Percentiles rank a stretch among this genome's conserved stretches.
Conservation (phyloP, 305 asterid species). For the Petunia hybrid region DNA sequence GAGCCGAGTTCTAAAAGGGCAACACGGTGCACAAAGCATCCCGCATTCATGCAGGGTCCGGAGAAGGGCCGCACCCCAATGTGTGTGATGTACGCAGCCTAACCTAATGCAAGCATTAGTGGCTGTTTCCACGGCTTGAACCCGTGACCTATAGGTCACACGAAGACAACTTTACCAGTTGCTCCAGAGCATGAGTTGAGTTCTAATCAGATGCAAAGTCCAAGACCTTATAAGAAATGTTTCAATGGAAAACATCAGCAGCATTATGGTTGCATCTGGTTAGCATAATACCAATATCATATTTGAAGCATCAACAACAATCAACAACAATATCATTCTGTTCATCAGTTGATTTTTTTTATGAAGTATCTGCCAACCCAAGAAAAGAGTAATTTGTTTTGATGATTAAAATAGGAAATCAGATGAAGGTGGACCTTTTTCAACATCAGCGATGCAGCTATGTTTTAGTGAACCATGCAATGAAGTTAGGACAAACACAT, state of each 20-base stretch:
- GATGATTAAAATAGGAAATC: conserved; percentile 11
- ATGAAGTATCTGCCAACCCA: conserved; percentile 1
- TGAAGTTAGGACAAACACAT: not conserved
- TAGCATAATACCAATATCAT: conserved; percentile 28
- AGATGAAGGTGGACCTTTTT: conserved; percentile 7
- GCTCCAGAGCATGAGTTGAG: not conserved
- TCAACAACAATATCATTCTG: conserved; percentile 13
- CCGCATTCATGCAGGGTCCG: too few species aligned
- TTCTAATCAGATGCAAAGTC: conserved; percentile 25
- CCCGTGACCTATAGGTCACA: too few species aligned
- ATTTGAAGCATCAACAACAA: conserved; percentile 16
- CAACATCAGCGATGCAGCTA: conserved; percentile 11
- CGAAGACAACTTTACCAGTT: too few species aligned
- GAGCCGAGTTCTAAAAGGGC: not conserved
- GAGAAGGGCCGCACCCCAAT: too few species aligned
- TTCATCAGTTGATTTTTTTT: not conserved
- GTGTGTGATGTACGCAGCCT: too few species aligned
- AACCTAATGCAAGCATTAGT: too few species aligned
- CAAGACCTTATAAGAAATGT: conserved; percentile 17
- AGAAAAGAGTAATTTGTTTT: not conserved
- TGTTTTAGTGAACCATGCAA: conserved; percentile 1
- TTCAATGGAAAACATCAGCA: conserved; percentile 11
- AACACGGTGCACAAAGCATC: too few species aligned
- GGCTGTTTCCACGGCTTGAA: too few species aligned
- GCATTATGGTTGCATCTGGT: conserved; percentile 14